Evolutionary conservation across 192 early-diverging fungal species (phyloP), one percentile per base, ranked within the genome.

Genomic region (Linnemannia elongata): DNA sequence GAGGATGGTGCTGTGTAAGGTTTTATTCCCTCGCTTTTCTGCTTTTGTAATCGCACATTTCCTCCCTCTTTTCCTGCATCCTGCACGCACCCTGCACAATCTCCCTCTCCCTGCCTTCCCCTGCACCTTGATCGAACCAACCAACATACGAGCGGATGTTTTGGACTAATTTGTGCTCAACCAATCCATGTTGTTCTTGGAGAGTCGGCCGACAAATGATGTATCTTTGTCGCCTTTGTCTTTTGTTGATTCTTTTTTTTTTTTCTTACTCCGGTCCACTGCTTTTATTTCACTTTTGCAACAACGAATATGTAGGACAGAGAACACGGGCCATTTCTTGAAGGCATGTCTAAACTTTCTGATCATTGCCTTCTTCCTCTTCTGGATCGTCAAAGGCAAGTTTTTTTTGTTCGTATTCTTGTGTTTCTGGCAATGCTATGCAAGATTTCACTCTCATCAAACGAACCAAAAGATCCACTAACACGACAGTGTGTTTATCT

Each of bases 1-100:
- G 85, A 79, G 15, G 89, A 89, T 72, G 89, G 89, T 35, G 89
- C 89, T 6, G 89, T 89, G 83, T 85, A 85, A 80, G 74, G 8
- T 47, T 10, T 44, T 44, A 10, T 44, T 52, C 33, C 6, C 8
- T 39, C 20, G 1, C 20, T 54, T 52, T 55, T 55, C 1, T n/a
- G 55, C n/a, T 7, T 57, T 66, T 66, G 30, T 66, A 7, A 66
- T 33, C 12, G 60, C 10, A 4, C 12, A 12, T 13, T n/a, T 35
- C n/a, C 47, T 33, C 49, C 17, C 45, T 20, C 15, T 33, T 35
- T 52, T 1, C 45, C 27, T 47, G 27, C 27, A 47, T 74, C 39
- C 45, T 33, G 72, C 39, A 49, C 17, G 72, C 39, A 74, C 30
- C 42, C 27, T 47, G 45, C 72, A 74, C 22, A 24, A 7, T 41